Evolutionary conservation across 306 rosid genomes (phyloP).

Genomic region (Purshia tridentata): DNA sequence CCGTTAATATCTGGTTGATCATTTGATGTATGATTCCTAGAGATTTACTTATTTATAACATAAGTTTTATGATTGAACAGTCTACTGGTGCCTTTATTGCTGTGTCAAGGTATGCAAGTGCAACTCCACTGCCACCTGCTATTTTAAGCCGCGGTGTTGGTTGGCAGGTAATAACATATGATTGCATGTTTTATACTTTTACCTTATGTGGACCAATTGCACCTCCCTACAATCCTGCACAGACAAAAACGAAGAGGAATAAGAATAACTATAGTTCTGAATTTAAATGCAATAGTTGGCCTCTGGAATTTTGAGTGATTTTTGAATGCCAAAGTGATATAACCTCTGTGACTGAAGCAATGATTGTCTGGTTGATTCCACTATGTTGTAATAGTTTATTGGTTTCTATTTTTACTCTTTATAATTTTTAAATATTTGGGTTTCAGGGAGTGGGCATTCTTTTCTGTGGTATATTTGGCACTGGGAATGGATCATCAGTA

Average conservation of each 20-base stretch:
- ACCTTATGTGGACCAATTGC: neutral
- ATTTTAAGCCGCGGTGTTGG: conserved; percentile 95
- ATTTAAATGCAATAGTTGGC: neutral
- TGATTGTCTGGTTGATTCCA: neutral
- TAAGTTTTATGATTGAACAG: conserved; percentile 42
- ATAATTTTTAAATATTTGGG: conserved; percentile 14
- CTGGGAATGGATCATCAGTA: conserved; percentile 89
- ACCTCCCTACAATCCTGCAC: neutral
- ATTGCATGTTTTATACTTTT: neutral
- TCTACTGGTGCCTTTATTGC: conserved; percentile 88
- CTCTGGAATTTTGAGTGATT: neutral
- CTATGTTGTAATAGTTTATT: neutral
- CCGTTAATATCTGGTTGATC: neutral
- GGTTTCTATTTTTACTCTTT: conserved; percentile 7
- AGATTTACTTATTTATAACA: neutral
- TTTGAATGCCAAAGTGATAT: neutral
- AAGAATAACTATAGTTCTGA: neutral
- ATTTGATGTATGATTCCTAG: neutral
- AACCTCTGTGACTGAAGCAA: neutral
- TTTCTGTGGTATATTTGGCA: conserved; percentile 87
- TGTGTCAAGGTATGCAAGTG: conserved; percentile 86
- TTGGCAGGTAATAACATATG: conserved; percentile 71
- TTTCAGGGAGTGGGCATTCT: conserved; percentile 85
- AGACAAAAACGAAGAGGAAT: neutral
- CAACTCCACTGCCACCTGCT: conserved; percentile 89